Evolutionary conservation across 352 stramenopile genomes (phyloP), one percentile per base, ranked within the genome.

Genomic region (Phytophthora macrochlamydospora): DNA sequence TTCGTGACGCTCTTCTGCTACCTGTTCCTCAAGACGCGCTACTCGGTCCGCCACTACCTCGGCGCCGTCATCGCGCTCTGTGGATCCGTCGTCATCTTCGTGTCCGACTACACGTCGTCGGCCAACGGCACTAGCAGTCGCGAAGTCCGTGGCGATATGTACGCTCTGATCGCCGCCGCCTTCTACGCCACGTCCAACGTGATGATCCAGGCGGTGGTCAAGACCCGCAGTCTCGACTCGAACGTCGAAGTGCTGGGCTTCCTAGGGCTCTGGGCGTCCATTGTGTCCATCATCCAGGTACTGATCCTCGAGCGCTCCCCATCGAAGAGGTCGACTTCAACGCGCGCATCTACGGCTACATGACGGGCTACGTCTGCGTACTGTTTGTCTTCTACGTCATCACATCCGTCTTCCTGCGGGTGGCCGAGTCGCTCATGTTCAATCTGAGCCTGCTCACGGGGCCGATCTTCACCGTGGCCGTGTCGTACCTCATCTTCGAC

Each of bases 161-260:
- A 84, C 71, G 73, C 74, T n/a, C 56, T 91, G 14, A 78, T 84
- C 51, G 83, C 83, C 38, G 78, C 83, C 1, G 71, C 65, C 12
- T 83, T 89, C 68, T 89, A 88, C 58, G 80, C 79, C 4, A 79
- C 79, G 58, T 88, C 83, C 43, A 89, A 89, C 62, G 76, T 91
- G 32, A 88, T 91, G 78, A 84, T 88, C 72, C 78, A 91, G 62
- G 84, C 74, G 11, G 78, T 87, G 37, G 79, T 89, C 68, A 89
- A 87, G 67, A 67, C 75, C 37, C 78, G 79, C 56, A 73, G 79
- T 60, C 66, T 89, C 9, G 55, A 80, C 62, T 71, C 83, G 13
- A 88, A 88, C 62, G 69, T 91, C 44, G 83, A 91, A 31, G 49
- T 77, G 30, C 65, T 91, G 18, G 78, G 76, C 29, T 86, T 80